A percentile compares a stretch with the other conserved stretches of the same genome.
phyloP scores from a whole-genome alignment of 495 filamentous ascomycete genomes.

The Apodospora peruviana region DNA sequence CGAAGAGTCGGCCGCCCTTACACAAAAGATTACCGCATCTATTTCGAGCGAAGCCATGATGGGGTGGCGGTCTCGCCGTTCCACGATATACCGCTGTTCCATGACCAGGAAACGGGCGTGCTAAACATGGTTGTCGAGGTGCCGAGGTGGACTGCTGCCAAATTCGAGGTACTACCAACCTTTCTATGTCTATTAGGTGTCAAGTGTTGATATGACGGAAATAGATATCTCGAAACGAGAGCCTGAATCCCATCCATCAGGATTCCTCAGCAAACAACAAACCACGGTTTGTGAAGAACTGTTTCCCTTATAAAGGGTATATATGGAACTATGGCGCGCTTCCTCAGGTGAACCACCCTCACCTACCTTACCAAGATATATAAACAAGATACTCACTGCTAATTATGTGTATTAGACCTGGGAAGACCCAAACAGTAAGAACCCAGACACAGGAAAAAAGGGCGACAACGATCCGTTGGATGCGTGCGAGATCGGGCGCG shows the following conservation, averaged over 20 bases:
- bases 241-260: conserved; percentile 22
- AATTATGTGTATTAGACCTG: conserved; percentile 11
- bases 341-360: conserved; percentile 9
- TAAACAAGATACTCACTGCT: neutral
- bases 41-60: conserved; percentile 16
- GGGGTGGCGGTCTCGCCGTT: conserved; percentile 19
- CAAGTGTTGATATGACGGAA: neutral
- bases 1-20: conserved; percentile 11
- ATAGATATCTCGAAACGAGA: conserved; percentile 14
- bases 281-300: conserved; percentile 13
- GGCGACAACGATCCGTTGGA: conserved; percentile 26
- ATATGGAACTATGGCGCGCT: conserved; percentile 24
- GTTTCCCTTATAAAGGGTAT: conserved; percentile 22
- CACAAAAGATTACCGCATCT: conserved; percentile 20
- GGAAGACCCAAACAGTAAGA: conserved; percentile 12
- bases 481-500: conserved; percentile 13
- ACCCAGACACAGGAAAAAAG: conserved; percentile 1
- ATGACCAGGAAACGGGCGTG: conserved; percentile 12
- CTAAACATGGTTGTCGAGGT: conserved; percentile 28
- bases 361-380: neutral
- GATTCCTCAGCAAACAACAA: conserved; percentile 8
- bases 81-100: conserved; percentile 25
- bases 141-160: conserved; percentile 24
- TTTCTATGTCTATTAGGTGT: no score
- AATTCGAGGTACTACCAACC: conserved; percentile 18